These are phyloP conservation scores for Collybia mongolica DNA, from an alignment of 768 basidiomycete species.

Conservation along the genomic window DNA sequence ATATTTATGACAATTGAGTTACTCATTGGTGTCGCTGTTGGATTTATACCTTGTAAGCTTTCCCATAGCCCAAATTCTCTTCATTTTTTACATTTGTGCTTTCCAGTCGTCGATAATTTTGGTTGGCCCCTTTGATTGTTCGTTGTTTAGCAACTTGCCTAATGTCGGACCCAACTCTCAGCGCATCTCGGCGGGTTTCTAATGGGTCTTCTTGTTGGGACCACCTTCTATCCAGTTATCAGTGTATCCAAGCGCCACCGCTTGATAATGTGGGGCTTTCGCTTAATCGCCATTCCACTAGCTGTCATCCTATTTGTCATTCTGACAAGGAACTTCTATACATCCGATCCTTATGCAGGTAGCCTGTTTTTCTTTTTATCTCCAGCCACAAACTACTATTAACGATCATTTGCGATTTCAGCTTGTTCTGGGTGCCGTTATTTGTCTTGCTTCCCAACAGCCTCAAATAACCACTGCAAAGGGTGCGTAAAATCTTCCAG, in stretches of 20 bases:
- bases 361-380: constrained; percentile 22
- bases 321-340: constrained; percentile 88
- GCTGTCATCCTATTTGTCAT: constrained; percentile 81
- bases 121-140: constrained; percentile 36
- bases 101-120: constrained; percentile 85
- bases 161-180: constrained; percentile 20
- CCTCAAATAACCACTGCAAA: constrained; percentile 66
- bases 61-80: neutral
- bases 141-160: neutral
- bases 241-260: constrained; percentile 75
- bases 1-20: constrained; percentile 85
- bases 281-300: constrained; percentile 72
- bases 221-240: constrained; percentile 87
- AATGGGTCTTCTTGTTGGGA: constrained; percentile 81
- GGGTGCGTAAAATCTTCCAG: constrained; percentile 33
- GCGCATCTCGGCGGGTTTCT: constrained; percentile 88
- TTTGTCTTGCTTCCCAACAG: constrained; percentile 84
- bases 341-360: constrained; percentile 82
- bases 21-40: constrained; percentile 81
- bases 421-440: constrained; percentile 89
- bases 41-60: constrained; percentile 74
- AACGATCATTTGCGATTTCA: constrained; percentile 21
- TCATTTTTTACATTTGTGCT: neutral
- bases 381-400: neutral
- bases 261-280: constrained; percentile 68